Evolutionary conservation across 1,284 basidiomycete genomes (phyloP).

Genomic region (Calocybe gambosa): DNA sequence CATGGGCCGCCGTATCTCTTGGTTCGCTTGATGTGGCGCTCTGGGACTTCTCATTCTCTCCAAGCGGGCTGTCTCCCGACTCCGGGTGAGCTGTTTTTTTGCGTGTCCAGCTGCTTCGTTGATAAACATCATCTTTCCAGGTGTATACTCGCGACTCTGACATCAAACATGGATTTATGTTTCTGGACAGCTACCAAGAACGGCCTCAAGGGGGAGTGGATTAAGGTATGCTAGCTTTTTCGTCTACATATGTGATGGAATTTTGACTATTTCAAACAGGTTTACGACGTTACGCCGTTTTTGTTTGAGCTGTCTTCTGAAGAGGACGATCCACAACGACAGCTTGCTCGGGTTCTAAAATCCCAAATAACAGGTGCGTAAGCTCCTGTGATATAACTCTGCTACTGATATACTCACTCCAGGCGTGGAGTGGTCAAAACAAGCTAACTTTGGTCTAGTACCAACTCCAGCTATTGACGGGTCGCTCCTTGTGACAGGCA

Average conservation of each 20-base stretch:
- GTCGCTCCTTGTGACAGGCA: conserved; percentile 64
- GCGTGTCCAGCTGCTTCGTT: neutral
- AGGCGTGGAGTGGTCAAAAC: conserved; percentile 66
- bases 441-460: conserved; percentile 47
- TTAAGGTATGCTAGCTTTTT: conserved; percentile 29
- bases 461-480: conserved; percentile 62
- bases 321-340: conserved; percentile 12
- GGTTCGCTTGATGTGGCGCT: conserved; percentile 65
- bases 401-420: conserved; percentile 1
- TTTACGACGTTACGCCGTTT: conserved; percentile 40
- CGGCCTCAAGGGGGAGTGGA: conserved; percentile 54
- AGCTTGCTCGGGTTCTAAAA: conserved; percentile 24
- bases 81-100: conserved; percentile 33
- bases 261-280: conserved; percentile 23
- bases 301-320: conserved; percentile 28
- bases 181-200: conserved; percentile 51
- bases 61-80: conserved; percentile 43
- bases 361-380: conserved; percentile 40
- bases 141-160: conserved; percentile 47
- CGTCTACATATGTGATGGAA: neutral
- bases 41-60: conserved; percentile 54
- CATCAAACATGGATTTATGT: conserved; percentile 53
- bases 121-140: conserved; percentile 23
- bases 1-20: conserved; percentile 57
- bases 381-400: neutral